Percentiles rank a stretch among this genome's conserved stretches.
Evolutionary conservation across 1,139 yeast genomes (phyloP).

Genomic region (Kluyveromyces sp.): DNA sequence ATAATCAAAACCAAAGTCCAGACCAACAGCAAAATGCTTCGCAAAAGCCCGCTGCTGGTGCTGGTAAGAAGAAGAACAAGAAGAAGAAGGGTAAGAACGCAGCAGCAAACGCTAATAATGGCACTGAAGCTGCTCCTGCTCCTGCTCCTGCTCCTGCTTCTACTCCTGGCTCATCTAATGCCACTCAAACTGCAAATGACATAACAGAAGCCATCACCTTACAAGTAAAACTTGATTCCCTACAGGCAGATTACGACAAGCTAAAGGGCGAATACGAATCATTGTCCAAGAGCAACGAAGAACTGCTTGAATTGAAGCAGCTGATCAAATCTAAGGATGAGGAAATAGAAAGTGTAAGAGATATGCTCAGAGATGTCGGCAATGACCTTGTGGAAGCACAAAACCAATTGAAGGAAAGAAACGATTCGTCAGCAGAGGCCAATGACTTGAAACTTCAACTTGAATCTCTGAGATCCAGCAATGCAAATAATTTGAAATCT

Average conservation of each 20-base stretch:
- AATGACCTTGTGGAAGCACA: conserved; percentile 53
- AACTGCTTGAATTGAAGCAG: conserved; percentile 11
- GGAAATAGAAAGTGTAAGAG: conserved; percentile 43
- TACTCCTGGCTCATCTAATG: neutral
- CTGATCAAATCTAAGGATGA: conserved; percentile 21
- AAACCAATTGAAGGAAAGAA: conserved; percentile 20
- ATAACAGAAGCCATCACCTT: neutral
- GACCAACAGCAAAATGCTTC: neutral
- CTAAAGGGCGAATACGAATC: conserved; percentile 15
- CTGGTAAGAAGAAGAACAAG: neutral
- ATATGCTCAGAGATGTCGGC: conserved; percentile 67
- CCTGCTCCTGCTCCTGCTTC: neutral
- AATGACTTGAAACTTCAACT: conserved; percentile 9
- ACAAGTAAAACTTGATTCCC: conserved; percentile 7
- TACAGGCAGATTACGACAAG: conserved; percentile 6
- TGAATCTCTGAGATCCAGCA: conserved; percentile 24
- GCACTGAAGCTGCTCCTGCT: neutral
- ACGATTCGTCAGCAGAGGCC: conserved; percentile 5
- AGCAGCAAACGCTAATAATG: neutral
- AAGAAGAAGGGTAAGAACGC: conserved; percentile 3
- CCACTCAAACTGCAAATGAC: neutral
- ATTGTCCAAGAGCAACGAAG: conserved; percentile 11
- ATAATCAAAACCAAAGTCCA: too few relatives aligned
- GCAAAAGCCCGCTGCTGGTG: neutral
- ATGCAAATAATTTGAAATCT: conserved; percentile 10